phyloP scores from a whole-genome alignment of 805 yeast species.

The Yarrowia sp. region DNA sequence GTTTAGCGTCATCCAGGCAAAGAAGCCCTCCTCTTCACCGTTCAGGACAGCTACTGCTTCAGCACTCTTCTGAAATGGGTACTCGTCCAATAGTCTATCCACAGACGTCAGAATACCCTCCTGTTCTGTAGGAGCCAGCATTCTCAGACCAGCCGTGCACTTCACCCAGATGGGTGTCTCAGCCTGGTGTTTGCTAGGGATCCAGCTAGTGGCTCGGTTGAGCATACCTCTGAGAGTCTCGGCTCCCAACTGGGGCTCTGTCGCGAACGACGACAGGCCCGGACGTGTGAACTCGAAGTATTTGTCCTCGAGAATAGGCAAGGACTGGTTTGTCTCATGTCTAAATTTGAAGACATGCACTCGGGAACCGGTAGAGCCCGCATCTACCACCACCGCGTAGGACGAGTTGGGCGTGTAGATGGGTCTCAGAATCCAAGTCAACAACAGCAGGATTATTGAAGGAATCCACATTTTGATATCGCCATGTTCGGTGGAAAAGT shows the following conservation, averaged over 20 bases:
- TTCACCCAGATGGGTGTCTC: slow-evolving; percentile 89
- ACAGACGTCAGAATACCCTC: slow-evolving; percentile 75
- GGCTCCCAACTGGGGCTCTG: slow-evolving; percentile 84
- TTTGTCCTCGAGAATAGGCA: slow-evolving; percentile 80
- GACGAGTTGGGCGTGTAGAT: slow-evolving; percentile 13
- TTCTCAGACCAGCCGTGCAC: slow-evolving; percentile 95
- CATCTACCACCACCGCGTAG: slow-evolving; percentile 91
- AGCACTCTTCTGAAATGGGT: slow-evolving; percentile 77
- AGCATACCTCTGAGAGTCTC: slow-evolving; percentile 81
- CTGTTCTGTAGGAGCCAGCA: slow-evolving; percentile 77
- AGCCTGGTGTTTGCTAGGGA: slow-evolving; percentile 71
- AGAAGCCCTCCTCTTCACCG: slow-evolving; percentile 96
- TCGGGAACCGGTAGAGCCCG: slow-evolving; percentile 96
- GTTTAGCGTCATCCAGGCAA: slow-evolving; percentile 96
- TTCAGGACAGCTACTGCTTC: slow-evolving; percentile 91
- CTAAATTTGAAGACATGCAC: slow-evolving; percentile 87
- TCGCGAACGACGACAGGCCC: slow-evolving; percentile 84
- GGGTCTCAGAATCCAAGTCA: slow-evolving; percentile 27
- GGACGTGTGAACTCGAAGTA: slow-evolving; percentile 86
- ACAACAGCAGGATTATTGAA: slow-evolving; percentile 13
- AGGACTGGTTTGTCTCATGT: slow-evolving; percentile 72
- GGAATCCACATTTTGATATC: slow-evolving; percentile 29
- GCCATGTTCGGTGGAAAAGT: slow-evolving; percentile 17
- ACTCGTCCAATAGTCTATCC: slow-evolving; percentile 71
- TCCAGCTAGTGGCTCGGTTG: slow-evolving; percentile 70